phyloP scores from a whole-genome alignment of 179 eudicot species.

The Patellifolia procumbens region DNA sequence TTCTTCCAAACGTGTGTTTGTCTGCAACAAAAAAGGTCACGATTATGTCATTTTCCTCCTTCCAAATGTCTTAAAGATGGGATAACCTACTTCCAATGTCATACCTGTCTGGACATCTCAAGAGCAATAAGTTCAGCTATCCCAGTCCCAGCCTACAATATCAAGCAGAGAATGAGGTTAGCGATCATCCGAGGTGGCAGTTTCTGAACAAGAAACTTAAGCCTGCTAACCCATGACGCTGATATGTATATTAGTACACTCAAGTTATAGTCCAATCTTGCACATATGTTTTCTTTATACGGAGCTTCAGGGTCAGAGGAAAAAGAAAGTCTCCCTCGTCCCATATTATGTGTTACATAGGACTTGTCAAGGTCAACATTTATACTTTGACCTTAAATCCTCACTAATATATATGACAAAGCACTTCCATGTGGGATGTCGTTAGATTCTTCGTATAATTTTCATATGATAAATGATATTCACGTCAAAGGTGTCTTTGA shows the following conservation, averaged over 20 bases:
- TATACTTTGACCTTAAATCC: too few species aligned
- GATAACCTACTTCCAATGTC: neutral
- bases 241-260: neutral
- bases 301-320: neutral
- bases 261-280: too few species aligned
- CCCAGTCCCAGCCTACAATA: constrained; percentile 74
- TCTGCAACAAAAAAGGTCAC: constrained; percentile 31
- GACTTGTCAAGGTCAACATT: too few species aligned
- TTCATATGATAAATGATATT: too few species aligned
- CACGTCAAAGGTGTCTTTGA: too few species aligned
- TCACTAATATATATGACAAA: too few species aligned
- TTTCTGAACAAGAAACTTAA: neutral
- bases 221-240: neutral
- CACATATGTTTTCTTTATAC: neutral
- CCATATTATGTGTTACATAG: too few species aligned
- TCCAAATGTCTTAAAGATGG: constrained; percentile 4
- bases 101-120: constrained; percentile 66
- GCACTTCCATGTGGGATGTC: too few species aligned
- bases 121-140: constrained; percentile 80
- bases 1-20: constrained; percentile 51
- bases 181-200: neutral
- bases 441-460: too few species aligned
- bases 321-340: neutral
- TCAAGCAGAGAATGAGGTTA: neutral
- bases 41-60: constrained; percentile 11